Evolutionary conservation across 768 basidiomycete genomes (phyloP).

Genomic region (Suillus brevipes): DNA sequence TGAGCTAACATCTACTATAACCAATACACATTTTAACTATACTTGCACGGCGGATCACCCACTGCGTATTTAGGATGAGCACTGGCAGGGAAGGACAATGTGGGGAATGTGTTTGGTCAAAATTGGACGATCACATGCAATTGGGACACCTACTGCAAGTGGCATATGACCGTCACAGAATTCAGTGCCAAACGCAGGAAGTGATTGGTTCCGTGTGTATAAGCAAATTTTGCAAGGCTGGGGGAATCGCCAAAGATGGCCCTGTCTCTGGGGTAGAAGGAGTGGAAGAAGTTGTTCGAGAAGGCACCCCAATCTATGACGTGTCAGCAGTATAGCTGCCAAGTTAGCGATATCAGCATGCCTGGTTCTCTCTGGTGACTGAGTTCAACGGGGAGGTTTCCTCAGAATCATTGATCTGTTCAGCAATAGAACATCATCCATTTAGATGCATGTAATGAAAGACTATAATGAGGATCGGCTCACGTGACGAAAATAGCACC

Average conservation of each 20-base stretch:
- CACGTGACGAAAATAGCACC: too few species aligned
- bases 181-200: too few species aligned
- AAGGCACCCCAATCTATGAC: background rate
- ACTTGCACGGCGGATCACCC: constrained; percentile 13
- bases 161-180: too few species aligned
- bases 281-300: background rate
- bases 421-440: too few species aligned
- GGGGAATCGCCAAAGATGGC: background rate
- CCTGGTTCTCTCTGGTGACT: background rate
- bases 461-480: too few species aligned
- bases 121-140: too few species aligned
- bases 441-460: too few species aligned
- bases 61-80: constrained; percentile 48
- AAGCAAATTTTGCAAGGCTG: background rate
- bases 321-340: background rate
- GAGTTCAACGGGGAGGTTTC: background rate
- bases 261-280: background rate
- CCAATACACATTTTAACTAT: constrained; percentile 4
- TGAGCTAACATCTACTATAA: constrained; percentile 40
- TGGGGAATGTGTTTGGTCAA: too few species aligned
- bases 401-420: background rate
- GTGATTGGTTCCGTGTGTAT: background rate
- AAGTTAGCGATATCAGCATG: background rate
- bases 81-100: too few species aligned
- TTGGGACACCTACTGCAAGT: too few species aligned